These are phyloP conservation scores for Coleophoma crateriformis DNA, from an alignment of 2,329 filamentous ascomycete species.

Conservation along the genomic window DNA sequence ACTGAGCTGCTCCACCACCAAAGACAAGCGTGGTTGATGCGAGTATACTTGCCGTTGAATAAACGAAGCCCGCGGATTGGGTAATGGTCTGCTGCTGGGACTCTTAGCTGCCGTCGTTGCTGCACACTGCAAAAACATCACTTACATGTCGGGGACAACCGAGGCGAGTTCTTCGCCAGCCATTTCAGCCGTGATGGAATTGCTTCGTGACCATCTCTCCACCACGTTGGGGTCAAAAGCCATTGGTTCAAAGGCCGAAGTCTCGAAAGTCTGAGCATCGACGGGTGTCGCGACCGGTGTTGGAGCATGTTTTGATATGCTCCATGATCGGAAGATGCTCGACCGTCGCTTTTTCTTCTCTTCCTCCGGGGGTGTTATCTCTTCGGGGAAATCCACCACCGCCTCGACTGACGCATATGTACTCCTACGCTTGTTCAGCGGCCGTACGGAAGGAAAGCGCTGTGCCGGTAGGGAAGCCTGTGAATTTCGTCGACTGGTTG, in stretches of 20 bases:
- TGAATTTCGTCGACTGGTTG: constrained; percentile 17
- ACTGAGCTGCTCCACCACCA: constrained; percentile 18
- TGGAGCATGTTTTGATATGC: not conserved
- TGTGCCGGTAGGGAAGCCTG: constrained; percentile 8
- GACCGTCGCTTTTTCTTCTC: constrained; percentile 8
- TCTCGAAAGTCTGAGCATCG: not conserved
- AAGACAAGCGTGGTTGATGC: constrained; percentile 18
- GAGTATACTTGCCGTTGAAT: not conserved
- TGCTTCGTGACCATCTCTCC: constrained; percentile 1
- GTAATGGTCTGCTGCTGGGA: constrained; percentile 6
- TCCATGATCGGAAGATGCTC: constrained; percentile 21
- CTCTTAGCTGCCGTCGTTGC: constrained; percentile 1
- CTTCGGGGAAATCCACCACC: not conserved
- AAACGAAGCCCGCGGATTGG: constrained; percentile 2
- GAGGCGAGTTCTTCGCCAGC: not conserved
- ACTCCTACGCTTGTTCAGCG: not conserved
- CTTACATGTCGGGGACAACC: not conserved
- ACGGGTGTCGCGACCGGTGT: too few relatives aligned
- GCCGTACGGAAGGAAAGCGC: not conserved
- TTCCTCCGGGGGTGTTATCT: not conserved
- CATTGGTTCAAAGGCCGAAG: constrained; percentile 2
- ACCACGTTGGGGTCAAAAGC: constrained; percentile 4
- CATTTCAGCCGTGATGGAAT: constrained; percentile 1
- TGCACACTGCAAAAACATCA: too few relatives aligned
- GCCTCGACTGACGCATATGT: not conserved